Base-by-base conservation (phyloP, 495 filamentous ascomycete species). In the Neurospora intermedia region DNA sequence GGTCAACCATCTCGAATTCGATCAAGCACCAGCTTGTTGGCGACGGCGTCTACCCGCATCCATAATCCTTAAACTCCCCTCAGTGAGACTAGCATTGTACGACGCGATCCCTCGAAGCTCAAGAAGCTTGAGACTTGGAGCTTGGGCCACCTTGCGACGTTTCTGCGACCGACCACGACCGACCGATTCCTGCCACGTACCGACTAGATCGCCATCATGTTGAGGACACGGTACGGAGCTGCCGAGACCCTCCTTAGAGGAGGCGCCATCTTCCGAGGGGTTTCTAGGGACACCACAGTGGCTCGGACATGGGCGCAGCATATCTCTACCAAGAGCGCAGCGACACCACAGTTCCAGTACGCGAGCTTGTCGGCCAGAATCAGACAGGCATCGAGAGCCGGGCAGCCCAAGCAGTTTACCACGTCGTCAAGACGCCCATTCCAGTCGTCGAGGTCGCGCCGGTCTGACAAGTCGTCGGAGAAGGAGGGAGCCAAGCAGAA, bases 381-480 rank as follows among this genome's bases (percentile, higher is more conserved):
- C 11, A 72, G 70, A 16, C 71, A 74, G 38, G 23, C 71, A 6
- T 15, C 54, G 8, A 70, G 31, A 42, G 40, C 70, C 42, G 69
- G 46, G n/a, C 70, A 43, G 54, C 39, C 73, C 40, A 71, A 74
- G 39, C 69, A 71, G 6, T 71, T 72, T 8, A 40, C 73, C 40
- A 70, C 69, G 23, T 73, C 71, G 39, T 54, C 72, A 43, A 72
- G 71, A 45, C 78, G 80, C 7, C 66, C 76, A 6, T 80, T 81
- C 73, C 79, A 78, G 54, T 74, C 74, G 10, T 76, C 79, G 4
- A 72, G 71, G 66, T 74, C 79, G 0, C 71, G 77, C 15, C 72
- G 75, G 59, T 66, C 71, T 0, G 70, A 77, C 8, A 54, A 23
- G 54, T 18, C 42, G 6, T 23, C 71, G 6, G 70, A 73, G 18